phyloP scores from a whole-genome alignment of 345 rosid genomes.

The Streptanthus diversifolius region DNA sequence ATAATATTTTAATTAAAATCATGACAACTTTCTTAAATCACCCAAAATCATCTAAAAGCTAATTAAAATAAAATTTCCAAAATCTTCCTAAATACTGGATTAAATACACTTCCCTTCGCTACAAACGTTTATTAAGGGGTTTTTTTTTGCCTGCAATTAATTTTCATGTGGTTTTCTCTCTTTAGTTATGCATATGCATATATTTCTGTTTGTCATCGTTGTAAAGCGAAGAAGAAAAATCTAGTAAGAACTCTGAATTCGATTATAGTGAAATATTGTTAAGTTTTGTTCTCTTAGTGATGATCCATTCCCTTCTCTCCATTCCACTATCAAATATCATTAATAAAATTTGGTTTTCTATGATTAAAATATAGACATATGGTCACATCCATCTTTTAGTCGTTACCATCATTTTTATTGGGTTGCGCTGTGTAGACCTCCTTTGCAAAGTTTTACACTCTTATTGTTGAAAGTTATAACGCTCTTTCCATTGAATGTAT shows the following conservation, averaged over 20 bases:
- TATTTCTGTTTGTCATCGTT: no score
- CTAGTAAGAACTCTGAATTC: neutral
- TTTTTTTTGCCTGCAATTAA: no score
- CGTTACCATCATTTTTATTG: slow-evolving; percentile 22
- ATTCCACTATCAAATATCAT: neutral
- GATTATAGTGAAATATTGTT: neutral
- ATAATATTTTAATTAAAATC: no score
- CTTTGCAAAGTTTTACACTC: slow-evolving; percentile 8
- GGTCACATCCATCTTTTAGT: slow-evolving; percentile 9
- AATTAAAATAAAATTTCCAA: no score
- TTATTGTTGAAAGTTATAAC: slow-evolving; percentile 14
- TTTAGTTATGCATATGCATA: no score
- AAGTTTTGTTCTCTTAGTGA: slow-evolving; percentile 10
- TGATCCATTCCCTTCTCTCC: slow-evolving; percentile 3
- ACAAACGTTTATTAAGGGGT: no score
- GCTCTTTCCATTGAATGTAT: slow-evolving; percentile 16
- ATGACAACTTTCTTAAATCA: no score
- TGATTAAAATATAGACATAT: neutral
- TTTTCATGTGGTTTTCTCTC: no score
- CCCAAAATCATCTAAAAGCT: no score
- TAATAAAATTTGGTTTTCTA: neutral
- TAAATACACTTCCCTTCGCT: no score
- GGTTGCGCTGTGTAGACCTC: slow-evolving; percentile 8
- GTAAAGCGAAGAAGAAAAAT: no score
- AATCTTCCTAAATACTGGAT: no score